Percentiles rank a stretch among this genome's conserved stretches.
Evolutionary conservation across 331 rosid genomes (phyloP).

Genomic region (Saraca asoca): DNA sequence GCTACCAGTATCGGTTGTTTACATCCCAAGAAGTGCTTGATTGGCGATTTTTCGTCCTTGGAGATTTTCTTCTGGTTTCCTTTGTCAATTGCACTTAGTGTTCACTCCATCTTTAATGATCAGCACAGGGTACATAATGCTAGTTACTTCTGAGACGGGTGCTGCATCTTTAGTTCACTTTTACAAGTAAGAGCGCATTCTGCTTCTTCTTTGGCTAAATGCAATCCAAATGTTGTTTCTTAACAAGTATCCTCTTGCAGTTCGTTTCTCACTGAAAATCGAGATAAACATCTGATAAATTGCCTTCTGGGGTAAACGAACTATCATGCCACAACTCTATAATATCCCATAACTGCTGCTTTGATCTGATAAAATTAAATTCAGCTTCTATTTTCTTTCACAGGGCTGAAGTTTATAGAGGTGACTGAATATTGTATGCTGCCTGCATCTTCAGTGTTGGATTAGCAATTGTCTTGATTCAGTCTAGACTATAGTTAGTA

Average conservation of each 20-base stretch:
- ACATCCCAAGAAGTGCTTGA: conserved; percentile 98
- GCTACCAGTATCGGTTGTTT: conserved; percentile 75
- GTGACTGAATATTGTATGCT: conserved; percentile 54
- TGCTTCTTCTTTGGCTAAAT: conserved; percentile 5
- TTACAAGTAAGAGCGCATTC: conserved; percentile 56
- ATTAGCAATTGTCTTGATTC: conserved; percentile 47
- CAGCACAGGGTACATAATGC: conserved; percentile 82
- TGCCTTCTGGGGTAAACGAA: conserved; percentile 64
- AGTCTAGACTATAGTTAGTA: conserved; percentile 47
- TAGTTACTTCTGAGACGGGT: conserved; percentile 69
- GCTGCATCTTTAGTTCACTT: conserved; percentile 80
- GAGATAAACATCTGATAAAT: conserved; percentile 51
- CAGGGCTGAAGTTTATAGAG: conserved; percentile 59
- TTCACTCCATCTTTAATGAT: conserved; percentile 62
- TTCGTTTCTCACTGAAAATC: conserved; percentile 77
- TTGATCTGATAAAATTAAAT: conserved; percentile 16
- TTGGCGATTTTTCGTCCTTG: conserved; percentile 85
- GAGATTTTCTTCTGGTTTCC: conserved; percentile 92
- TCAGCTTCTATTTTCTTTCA: conserved; percentile 15
- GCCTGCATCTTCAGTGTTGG: conserved; percentile 51
- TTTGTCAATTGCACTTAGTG: conserved; percentile 96
- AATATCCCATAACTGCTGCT: neutral
- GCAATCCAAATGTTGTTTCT: neutral
- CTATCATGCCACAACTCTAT: neutral
- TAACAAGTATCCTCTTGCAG: conserved; percentile 45